A percentile compares a stretch with the other conserved stretches of the same genome.
Evolutionary conservation across 1,139 yeast species (phyloP).

Genomic region (Taphrina deformans): DNA sequence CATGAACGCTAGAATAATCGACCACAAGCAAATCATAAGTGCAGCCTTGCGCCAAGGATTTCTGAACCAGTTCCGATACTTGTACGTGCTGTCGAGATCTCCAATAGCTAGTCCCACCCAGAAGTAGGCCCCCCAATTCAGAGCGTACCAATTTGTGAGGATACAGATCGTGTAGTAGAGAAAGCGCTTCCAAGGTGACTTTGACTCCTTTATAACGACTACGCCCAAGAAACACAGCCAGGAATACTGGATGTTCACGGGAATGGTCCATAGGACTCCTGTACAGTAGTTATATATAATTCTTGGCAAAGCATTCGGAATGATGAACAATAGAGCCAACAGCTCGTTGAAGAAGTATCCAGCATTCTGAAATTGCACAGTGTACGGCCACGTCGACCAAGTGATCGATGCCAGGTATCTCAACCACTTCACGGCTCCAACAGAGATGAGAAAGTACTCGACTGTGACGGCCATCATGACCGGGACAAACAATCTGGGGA

Average conservation of each 20-base stretch:
- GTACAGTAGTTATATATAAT: constrained; percentile 7
- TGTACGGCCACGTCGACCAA: constrained; percentile 10
- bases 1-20: constrained; percentile 6
- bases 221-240: constrained; percentile 5
- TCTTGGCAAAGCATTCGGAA: constrained; percentile 1
- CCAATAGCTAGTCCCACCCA: constrained; percentile 7
- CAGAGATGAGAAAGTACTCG: constrained; percentile 13
- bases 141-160: constrained; percentile 3
- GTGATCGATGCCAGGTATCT: constrained; percentile 3
- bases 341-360: constrained; percentile 10
- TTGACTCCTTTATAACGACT: not conserved
- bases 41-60: not conserved
- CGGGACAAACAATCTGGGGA: not conserved
- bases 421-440: constrained; percentile 9
- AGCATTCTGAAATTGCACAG: not conserved
- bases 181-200: not conserved
- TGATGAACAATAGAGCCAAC: constrained; percentile 2
- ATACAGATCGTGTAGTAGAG: constrained; percentile 1
- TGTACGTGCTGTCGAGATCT: constrained; percentile 9
- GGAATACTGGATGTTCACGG: constrained; percentile 6
- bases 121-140: constrained; percentile 11
- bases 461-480: constrained; percentile 1
- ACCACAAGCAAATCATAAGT: not conserved
- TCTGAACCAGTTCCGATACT: not conserved
- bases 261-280: constrained; percentile 9